A percentile compares a stretch with the other conserved stretches of the same genome.
Evolutionary conservation across 2,329 filamentous ascomycete genomes (phyloP).

Genomic region (Cladosporium halotolerans): DNA sequence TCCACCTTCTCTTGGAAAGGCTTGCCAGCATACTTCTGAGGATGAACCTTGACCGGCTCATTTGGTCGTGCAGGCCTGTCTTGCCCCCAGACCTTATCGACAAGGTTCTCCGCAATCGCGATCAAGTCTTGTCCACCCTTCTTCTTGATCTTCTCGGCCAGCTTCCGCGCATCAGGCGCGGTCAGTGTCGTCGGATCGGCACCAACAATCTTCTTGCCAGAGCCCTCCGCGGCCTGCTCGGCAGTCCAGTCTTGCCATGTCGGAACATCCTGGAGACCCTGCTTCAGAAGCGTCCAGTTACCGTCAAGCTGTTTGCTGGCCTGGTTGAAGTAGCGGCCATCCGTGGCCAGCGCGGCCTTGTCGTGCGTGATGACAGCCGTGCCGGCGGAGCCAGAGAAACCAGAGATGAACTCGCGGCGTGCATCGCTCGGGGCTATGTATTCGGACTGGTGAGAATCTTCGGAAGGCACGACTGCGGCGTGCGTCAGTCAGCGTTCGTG

Average conservation of each 20-base stretch:
- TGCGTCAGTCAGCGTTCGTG: slow-evolving; percentile 33
- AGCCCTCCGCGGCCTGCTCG: slow-evolving; percentile 59
- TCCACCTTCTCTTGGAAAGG: slow-evolving; percentile 73
- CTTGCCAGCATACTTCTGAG: slow-evolving; percentile 72
- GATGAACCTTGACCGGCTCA: slow-evolving; percentile 68
- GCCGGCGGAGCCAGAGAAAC: slow-evolving; percentile 91
- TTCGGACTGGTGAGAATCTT: slow-evolving; percentile 95
- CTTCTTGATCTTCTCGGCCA: slow-evolving; percentile 80
- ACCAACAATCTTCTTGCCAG: slow-evolving; percentile 78
- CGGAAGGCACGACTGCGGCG: slow-evolving; percentile 76
- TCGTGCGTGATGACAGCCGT: slow-evolving; percentile 82
- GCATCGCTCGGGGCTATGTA: slow-evolving; percentile 96
- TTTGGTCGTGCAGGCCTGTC: slow-evolving; percentile 67
- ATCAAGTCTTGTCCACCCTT: slow-evolving; percentile 71
- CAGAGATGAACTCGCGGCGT: slow-evolving; percentile 82
- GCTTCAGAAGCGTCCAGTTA: slow-evolving; percentile 90
- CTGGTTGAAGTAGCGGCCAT: slow-evolving; percentile 97
- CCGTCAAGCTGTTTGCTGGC: slow-evolving; percentile 80
- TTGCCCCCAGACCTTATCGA: slow-evolving; percentile 83
- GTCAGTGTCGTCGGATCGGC: slow-evolving; percentile 87
- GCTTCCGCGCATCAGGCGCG: slow-evolving; percentile 62
- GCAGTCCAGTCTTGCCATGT: slow-evolving; percentile 96
- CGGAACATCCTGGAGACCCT: slow-evolving; percentile 85
- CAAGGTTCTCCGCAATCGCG: slow-evolving; percentile 71
- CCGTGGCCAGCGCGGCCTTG: slow-evolving; percentile 85